Percentiles rank a stretch among this genome's conserved stretches.
These are phyloP conservation scores for Euphrasia arctica DNA, from an alignment of 305 asterid genomes.

Conservation along the genomic window DNA sequence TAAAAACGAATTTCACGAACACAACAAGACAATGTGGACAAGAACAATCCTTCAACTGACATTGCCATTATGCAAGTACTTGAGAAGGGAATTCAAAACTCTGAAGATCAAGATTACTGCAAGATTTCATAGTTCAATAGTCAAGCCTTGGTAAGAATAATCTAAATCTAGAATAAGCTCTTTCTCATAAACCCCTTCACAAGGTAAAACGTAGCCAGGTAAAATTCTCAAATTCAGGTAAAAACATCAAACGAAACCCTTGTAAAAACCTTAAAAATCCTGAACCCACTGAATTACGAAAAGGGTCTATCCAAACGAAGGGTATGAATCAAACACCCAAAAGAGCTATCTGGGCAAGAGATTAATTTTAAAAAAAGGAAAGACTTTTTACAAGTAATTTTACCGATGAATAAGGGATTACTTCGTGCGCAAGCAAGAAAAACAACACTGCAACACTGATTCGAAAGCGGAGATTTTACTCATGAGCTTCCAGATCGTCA, in stretches of 20 bases:
- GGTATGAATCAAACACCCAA: conserved; percentile 7
- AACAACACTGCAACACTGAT: background rate
- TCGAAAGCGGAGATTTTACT: background rate
- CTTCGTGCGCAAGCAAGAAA: conserved; percentile 3
- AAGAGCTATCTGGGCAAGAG: background rate
- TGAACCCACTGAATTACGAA: conserved; percentile 16
- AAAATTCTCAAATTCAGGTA: background rate
- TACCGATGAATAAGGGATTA: conserved; percentile 20
- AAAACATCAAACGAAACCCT: background rate
- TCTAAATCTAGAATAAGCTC: too few relatives aligned
- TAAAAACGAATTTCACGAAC: too few relatives aligned
- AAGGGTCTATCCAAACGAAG: conserved; percentile 6
- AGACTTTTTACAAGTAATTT: conserved; percentile 3
- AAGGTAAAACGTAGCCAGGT: conserved; percentile 15
- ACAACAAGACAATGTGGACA: too few relatives aligned
- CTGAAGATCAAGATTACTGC: background rate
- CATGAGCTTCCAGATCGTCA: conserved; percentile 17
- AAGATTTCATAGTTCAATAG: background rate
- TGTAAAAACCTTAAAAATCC: conserved; percentile 17
- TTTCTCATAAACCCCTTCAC: too few relatives aligned
- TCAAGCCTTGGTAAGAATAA: background rate
- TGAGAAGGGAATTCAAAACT: too few relatives aligned
- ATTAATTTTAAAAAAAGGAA: background rate
- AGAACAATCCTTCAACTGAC: too few relatives aligned
- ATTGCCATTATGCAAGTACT: too few relatives aligned